These are phyloP conservation scores for Ephemerocybe angulata DNA, from an alignment of 768 basidiomycete species.

Conservation along the genomic window DNA sequence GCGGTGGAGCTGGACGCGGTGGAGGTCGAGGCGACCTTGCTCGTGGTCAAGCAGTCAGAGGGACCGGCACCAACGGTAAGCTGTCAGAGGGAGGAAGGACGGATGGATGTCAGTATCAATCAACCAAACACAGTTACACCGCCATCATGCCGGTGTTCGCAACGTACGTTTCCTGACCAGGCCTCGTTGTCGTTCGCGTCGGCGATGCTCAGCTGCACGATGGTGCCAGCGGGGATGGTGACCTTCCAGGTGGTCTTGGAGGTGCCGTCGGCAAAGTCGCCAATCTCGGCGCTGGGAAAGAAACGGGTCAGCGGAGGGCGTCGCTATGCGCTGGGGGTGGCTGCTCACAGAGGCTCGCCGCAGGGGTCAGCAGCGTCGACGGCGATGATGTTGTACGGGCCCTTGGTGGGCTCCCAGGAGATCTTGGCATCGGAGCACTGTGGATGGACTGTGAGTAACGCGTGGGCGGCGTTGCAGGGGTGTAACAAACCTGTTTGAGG, in stretches of 20 bases:
- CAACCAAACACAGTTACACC: not conserved
- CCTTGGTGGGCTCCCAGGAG: constrained; percentile 45
- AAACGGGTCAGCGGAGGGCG: not conserved
- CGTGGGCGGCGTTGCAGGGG: not conserved
- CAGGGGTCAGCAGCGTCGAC: constrained; percentile 54
- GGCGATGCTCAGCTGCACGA: constrained; percentile 49
- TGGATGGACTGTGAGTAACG: constrained; percentile 5
- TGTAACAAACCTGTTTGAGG: constrained; percentile 49
- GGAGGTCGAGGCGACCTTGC: constrained; percentile 14
- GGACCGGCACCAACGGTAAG: constrained; percentile 36
- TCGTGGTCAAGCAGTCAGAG: constrained; percentile 33
- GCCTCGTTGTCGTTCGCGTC: constrained; percentile 56
- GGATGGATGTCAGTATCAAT: not conserved
- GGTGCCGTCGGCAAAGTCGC: constrained; percentile 46
- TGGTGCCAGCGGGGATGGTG: constrained; percentile 44
- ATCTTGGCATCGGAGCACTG: constrained; percentile 54
- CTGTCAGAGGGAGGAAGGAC: constrained; percentile 22
- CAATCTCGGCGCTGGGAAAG: constrained; percentile 51
- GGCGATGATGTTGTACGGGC: constrained; percentile 58
- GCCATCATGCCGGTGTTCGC: not conserved
- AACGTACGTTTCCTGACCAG: constrained; percentile 60
- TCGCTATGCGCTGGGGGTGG: not conserved
- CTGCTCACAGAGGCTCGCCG: constrained; percentile 54
- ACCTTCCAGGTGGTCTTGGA: constrained; percentile 43
- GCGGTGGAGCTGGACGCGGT: constrained; percentile 16